A percentile compares a stretch with the other conserved stretches of the same genome.
Evolutionary conservation across 2,329 filamentous ascomycete genomes (phyloP).

Genomic region (Lecanosticta acicola): DNA sequence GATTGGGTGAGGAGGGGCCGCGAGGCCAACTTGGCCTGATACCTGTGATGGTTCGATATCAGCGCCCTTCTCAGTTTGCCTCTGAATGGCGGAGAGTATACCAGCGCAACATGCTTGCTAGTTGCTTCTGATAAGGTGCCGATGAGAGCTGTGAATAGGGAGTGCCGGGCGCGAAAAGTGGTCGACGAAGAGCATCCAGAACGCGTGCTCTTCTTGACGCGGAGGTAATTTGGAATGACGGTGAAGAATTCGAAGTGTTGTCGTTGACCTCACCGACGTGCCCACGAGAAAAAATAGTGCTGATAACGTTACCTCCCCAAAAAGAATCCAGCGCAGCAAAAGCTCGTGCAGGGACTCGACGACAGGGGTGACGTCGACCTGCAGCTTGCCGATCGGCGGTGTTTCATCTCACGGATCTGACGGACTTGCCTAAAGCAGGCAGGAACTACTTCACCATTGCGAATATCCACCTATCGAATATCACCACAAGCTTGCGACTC

Average conservation of each 20-base stretch:
- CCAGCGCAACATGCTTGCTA: conserved; percentile 39
- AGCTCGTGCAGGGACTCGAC: no score
- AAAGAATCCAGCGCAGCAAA: no score
- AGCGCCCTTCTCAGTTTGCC: not conserved
- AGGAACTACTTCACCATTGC: no score
- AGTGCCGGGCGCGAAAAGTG: not conserved
- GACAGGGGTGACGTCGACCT: no score
- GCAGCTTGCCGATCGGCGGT: no score
- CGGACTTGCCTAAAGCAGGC: no score
- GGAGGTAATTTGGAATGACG: not conserved
- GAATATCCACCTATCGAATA: no score
- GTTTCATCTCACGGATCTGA: no score
- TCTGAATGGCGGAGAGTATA: conserved; percentile 22
- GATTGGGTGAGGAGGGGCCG: conserved; percentile 85
- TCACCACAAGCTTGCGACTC: no score
- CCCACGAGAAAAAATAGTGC: not conserved
- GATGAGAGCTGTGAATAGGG: not conserved
- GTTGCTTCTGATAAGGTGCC: conserved; percentile 1
- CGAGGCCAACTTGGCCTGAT: conserved; percentile 73
- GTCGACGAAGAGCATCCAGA: not conserved
- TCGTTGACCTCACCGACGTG: not conserved
- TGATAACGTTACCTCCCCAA: no score
- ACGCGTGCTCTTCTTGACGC: not conserved
- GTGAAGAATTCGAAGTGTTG: not conserved
- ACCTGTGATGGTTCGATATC: conserved; percentile 50